Base-by-base conservation (phyloP, 108 stramenopile genomes). In the Cyclotella cryptica region DNA sequence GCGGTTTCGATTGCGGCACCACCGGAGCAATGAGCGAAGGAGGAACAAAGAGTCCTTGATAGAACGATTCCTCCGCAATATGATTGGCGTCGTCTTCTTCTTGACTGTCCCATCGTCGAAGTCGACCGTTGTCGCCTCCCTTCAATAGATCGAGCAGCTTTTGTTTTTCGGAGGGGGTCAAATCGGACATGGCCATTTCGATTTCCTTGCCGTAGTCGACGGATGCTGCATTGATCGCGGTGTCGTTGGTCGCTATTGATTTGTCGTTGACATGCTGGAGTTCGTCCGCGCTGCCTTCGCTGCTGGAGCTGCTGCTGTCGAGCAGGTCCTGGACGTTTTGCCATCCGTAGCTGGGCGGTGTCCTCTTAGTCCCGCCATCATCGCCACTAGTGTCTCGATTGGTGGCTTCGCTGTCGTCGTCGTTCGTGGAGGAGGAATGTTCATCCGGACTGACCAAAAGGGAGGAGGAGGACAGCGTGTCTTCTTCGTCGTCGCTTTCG, bases 331-430 rank as follows among this genome's bases (percentile, higher is more conserved):
- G 59, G 17, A 72, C 71, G 39, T 72, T 43, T 18, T 61, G 40
- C 71, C 71, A 72, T 59, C 71, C 71, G 41, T 72, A 72, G 60
- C 59, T 47, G 29, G 60, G 30, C 49, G 46, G n/a, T 10, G 59
- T 11, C 17, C 14, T 0, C 17, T 30, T 29, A 49, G 15, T 35
- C 21, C 29, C 1, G 29, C 13, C 30, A 29, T 11, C 27, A 4
- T 10, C 29, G 7, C 27, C 18, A 29, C 29, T 28, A 18, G 27
- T 28, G 49, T 43, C 43, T 12, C 5, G 8, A 29, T 27, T 30
- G 54, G 19, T 47, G 18, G 39, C 21, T 7, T 45, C 45, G 66
- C 19, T 46, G 66, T 12, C 66, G 43, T 13, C 19, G 21, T 45
- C 6, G 45, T 7, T 46, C 4, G 27, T 6, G 12, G 30, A 47